Base-by-base conservation (phyloP, 352 stramenopile species). In the Bremia lactucae region DNA sequence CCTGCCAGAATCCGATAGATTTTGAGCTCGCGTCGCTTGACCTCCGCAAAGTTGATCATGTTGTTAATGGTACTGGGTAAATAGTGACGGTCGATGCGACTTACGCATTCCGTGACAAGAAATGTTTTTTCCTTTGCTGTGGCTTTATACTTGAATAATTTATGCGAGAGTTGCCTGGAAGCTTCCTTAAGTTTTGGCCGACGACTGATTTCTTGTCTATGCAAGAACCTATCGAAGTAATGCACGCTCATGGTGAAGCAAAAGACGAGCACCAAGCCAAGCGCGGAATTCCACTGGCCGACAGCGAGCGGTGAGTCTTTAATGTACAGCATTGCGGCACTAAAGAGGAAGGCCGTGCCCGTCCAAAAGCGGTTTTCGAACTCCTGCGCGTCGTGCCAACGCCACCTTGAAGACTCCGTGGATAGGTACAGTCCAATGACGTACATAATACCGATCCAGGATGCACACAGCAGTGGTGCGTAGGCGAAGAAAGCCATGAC, bases 281-380 rank as follows among this genome's bases (percentile, higher is more conserved):
- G 50, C 25, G 69, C 72, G 7, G 73, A 72, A 50, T 77, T 82
- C 59, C 72, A 87, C 20, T 72, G 62, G 1, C 77, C 76, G 23
- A 94, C 71, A 3, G 77, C 69, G 7, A 94, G 62, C 13, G 94
- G 94, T 29, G 89, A 97, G 72, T 98, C 94, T 45, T 89, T 75
- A 31, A 95, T 88, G 54, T 96, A 97, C n/a, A 97, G 67, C 31
- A 94, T 56, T n/a, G 87, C 86, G 1, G 76, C 82, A 35, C 79
- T 94, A 36, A 97, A 88, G n/a, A 97, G 49, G 40, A 96, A 85
- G 8, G 87, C 87, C 23, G 94, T 96, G 49, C 96, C 75, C 4
- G 91, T 97, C 94, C 91, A 97, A 59, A 98, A 98, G 49, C 91
- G 77, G 72, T 98, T 98, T 64, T 98, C 94, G 52, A 97, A 97